phyloP scores from a whole-genome alignment of 768 basidiomycete species.

The Suillus spraguei region DNA sequence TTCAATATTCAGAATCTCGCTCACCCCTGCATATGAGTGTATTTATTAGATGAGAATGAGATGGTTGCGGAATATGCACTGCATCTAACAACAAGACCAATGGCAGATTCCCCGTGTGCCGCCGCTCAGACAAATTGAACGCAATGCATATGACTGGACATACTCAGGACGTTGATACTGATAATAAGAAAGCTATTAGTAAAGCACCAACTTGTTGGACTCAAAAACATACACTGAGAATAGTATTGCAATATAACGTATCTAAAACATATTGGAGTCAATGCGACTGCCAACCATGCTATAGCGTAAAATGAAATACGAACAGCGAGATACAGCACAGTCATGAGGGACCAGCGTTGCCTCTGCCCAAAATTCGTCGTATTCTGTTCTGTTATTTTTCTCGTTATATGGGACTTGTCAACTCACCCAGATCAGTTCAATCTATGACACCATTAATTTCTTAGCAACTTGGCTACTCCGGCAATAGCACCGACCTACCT shows the following conservation, averaged over 20 bases:
- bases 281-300: no score
- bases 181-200: neutral
- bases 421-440: no score
- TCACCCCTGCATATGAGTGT: neutral
- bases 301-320: no score
- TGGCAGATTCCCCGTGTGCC: neutral
- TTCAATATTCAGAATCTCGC: neutral
- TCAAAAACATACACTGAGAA: neutral
- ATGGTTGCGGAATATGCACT: neutral
- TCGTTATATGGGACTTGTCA: no score
- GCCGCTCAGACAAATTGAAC: neutral
- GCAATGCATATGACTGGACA: neutral
- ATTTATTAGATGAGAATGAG: neutral
- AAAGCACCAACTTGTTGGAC: neutral
- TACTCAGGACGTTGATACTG: neutral
- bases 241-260: neutral
- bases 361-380: no score
- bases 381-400: no score
- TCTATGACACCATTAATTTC: no score
- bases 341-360: no score
- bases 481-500: no score
- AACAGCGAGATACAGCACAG: no score
- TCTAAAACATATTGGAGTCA: neutral
- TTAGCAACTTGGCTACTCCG: no score
- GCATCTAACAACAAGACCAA: neutral